A percentile compares a stretch with the other conserved stretches of the same genome.
Conservation (phyloP, 192 early-diverging fungal genomes). For the Gonapodya prolifera region DNA sequence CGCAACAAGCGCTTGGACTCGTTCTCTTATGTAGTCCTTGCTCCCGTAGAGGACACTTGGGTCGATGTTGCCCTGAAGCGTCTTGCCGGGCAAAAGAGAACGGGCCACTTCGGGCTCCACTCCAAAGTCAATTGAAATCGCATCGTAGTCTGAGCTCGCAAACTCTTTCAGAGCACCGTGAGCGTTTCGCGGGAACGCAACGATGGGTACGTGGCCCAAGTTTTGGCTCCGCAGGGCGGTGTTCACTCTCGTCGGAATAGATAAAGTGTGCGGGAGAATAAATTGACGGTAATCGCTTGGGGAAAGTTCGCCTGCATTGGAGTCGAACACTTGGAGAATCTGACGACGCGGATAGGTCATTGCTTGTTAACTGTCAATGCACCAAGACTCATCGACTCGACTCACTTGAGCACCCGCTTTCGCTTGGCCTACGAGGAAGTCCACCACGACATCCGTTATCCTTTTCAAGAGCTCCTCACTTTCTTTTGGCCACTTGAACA, state of each 20-base stretch:
- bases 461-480: constrained; percentile 63
- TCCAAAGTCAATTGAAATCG: constrained; percentile 87
- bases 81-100: constrained; percentile 17
- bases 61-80: constrained; percentile 93
- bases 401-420: constrained; percentile 87
- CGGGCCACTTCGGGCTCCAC: constrained; percentile 54
- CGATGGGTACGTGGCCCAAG: constrained; percentile 60
- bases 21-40: constrained; percentile 55
- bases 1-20: constrained; percentile 65
- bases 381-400: constrained; percentile 4
- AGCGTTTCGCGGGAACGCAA: constrained; percentile 84
- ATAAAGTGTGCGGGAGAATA: constrained; percentile 76
- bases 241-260: constrained; percentile 72
- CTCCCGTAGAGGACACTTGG: constrained; percentile 69
- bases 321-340: constrained; percentile 95
- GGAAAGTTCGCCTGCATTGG: constrained; percentile 86
- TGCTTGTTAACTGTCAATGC: not conserved
- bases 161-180: constrained; percentile 74
- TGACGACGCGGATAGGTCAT: not conserved
- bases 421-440: constrained; percentile 83
- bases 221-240: constrained; percentile 19
- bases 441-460: constrained; percentile 72
- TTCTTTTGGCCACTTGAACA: constrained; percentile 62
- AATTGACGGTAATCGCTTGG: constrained; percentile 69
- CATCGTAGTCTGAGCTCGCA: constrained; percentile 58